These are phyloP conservation scores for Pythium sukuiense DNA, from an alignment of 352 stramenopile species.

Conservation along the genomic window DNA sequence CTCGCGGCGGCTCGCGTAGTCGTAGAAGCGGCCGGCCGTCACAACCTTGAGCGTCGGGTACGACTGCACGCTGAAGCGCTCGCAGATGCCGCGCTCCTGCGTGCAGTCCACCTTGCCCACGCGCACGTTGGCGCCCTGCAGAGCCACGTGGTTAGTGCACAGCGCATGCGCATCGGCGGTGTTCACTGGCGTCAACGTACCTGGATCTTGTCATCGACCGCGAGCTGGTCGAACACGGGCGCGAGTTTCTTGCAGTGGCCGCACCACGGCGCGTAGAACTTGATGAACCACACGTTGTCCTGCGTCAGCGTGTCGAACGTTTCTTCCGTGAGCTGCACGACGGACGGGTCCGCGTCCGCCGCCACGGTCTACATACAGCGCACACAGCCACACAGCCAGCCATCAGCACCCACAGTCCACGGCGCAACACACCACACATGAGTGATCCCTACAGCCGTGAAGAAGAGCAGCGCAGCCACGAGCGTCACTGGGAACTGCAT, in stretches of 20 bases:
- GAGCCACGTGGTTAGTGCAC: background rate
- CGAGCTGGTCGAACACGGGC: slow-evolving; percentile 59
- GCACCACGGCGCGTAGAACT: slow-evolving; percentile 88
- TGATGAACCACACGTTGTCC: slow-evolving; percentile 66
- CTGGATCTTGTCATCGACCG: slow-evolving; percentile 37
- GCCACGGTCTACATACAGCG: slow-evolving; percentile 9
- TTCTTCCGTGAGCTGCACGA: slow-evolving; percentile 25
- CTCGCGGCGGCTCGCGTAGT: slow-evolving; percentile 70
- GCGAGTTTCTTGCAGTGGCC: slow-evolving; percentile 83
- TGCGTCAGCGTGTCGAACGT: slow-evolving; percentile 63
- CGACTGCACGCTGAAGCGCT: slow-evolving; percentile 77
- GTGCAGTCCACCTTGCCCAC: slow-evolving; percentile 84
- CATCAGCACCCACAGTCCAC: background rate
- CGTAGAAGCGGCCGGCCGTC: slow-evolving; percentile 54
- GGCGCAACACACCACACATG: background rate
- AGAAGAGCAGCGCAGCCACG: slow-evolving; percentile 23
- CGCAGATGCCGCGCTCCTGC: slow-evolving; percentile 65
- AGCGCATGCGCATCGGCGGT: background rate
- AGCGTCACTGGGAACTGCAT: slow-evolving; percentile 25
- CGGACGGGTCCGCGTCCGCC: slow-evolving; percentile 15
- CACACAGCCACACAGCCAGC: background rate
- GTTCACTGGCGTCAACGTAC: slow-evolving; percentile 12
- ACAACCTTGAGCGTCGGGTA: slow-evolving; percentile 86
- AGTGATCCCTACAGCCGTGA: slow-evolving; percentile 5
- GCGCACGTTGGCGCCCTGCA: slow-evolving; percentile 36